Conservation (phyloP, 495 filamentous ascomycete genomes). For the Aspergillus leporis region DNA sequence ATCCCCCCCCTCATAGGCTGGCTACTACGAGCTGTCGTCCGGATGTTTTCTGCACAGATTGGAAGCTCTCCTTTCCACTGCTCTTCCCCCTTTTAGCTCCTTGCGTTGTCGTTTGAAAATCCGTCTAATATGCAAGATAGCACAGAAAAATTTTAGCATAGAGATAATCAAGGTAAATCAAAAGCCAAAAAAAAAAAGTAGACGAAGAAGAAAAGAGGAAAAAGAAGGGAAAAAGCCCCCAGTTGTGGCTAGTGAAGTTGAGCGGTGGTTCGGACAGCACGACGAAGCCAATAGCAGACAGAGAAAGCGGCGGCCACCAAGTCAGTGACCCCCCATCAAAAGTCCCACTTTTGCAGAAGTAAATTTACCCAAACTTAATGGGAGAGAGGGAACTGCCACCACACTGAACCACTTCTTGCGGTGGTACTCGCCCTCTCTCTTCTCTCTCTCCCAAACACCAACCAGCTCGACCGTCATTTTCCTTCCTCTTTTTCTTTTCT, state of each 20-base stretch:
- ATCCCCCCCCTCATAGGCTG: background rate
- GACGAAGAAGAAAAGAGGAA: background rate
- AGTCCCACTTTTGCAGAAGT: slow-evolving; percentile 6
- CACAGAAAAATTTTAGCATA: background rate
- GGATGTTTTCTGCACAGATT: background rate
- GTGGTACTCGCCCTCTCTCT: background rate
- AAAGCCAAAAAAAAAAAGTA: background rate
- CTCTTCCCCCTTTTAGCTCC: background rate
- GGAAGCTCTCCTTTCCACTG: background rate
- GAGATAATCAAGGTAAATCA: background rate
- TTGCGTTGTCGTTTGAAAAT: background rate
- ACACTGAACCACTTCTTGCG: too few relatives aligned
- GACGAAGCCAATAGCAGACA: background rate
- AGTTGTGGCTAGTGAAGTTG: slow-evolving; percentile 1
- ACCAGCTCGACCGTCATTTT: slow-evolving; percentile 2
- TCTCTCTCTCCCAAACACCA: background rate
- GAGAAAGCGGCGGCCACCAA: background rate
- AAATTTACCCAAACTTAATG: background rate
- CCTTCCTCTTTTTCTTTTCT: slow-evolving; percentile 18
- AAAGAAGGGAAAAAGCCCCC: background rate
- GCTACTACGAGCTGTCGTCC: background rate
- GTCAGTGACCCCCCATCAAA: slow-evolving; percentile 6
- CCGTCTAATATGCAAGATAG: background rate
- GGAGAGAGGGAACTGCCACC: background rate
- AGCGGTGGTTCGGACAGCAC: slow-evolving; percentile 1